A percentile compares a stretch with the other conserved stretches of the same genome.
Evolutionary conservation across 495 filamentous ascomycete species (phyloP).

Genomic region (Copromyces sp.): DNA sequence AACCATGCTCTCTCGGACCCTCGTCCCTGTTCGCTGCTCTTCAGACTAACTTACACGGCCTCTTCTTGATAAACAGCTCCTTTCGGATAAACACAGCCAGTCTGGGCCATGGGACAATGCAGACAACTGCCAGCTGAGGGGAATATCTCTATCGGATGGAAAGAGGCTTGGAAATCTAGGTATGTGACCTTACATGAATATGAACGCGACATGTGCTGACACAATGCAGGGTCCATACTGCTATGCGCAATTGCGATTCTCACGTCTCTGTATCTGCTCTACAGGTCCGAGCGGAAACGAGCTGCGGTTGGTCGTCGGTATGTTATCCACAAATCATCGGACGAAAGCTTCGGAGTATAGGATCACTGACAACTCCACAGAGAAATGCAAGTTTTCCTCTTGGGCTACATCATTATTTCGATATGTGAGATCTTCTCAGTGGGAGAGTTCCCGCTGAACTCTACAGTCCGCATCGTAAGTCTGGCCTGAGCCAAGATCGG

Average conservation of each 20-base stretch:
- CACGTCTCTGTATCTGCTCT: slow-evolving; percentile 53
- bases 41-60: slow-evolving; percentile 14
- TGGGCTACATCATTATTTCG: slow-evolving; percentile 77
- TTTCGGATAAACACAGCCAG: slow-evolving; percentile 35
- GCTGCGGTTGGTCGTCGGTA: slow-evolving; percentile 93
- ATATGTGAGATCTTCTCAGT: slow-evolving; percentile 96
- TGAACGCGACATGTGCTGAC: slow-evolving; percentile 8
- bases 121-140: slow-evolving; percentile 55
- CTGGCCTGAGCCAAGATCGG: slow-evolving; percentile 20
- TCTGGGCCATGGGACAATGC: slow-evolving; percentile 34
- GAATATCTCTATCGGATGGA: slow-evolving; percentile 57
- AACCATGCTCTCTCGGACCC: not conserved
- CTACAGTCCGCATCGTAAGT: slow-evolving; percentile 56
- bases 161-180: slow-evolving; percentile 74
- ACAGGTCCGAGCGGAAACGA: slow-evolving; percentile 80
- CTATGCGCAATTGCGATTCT: slow-evolving; percentile 68
- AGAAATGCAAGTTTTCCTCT: slow-evolving; percentile 91
- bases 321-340: slow-evolving; percentile 7
- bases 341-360: not conserved
- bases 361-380: slow-evolving; percentile 38
- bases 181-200: slow-evolving; percentile 33
- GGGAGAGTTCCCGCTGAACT: slow-evolving; percentile 69
- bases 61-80: slow-evolving; percentile 24
- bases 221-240: slow-evolving; percentile 73
- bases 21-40: not conserved